These are phyloP conservation scores for Aspergillus campestris DNA, from an alignment of 495 filamentous ascomycete genomes.

Conservation along the genomic window DNA sequence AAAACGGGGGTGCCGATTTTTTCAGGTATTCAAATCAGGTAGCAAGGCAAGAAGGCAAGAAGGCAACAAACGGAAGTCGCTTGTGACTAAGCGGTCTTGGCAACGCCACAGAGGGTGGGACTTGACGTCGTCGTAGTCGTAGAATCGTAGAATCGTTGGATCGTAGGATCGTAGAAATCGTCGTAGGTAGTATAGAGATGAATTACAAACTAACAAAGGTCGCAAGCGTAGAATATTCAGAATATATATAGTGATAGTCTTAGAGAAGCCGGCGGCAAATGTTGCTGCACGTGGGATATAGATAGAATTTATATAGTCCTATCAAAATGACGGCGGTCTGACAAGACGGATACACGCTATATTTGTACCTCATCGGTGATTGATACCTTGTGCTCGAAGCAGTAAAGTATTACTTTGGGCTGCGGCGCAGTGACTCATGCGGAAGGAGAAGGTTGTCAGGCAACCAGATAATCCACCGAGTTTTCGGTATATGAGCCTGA, in stretches of 20 bases:
- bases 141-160: no score
- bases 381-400: slow-evolving; percentile 4
- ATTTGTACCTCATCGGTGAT: slow-evolving; percentile 4
- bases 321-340: no score
- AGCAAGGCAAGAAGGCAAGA: slow-evolving; percentile 10
- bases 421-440: slow-evolving; percentile 9
- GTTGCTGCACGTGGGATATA: no score
- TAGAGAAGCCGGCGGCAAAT: no score
- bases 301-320: no score
- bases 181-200: no score
- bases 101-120: not conserved
- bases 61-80: no score
- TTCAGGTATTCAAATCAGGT: slow-evolving; percentile 26
- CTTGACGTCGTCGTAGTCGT: no score
- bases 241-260: no score
- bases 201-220: no score
- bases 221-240: no score
- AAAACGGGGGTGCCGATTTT: slow-evolving; percentile 21
- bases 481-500: not conserved
- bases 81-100: slow-evolving; percentile 14
- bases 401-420: slow-evolving; percentile 2
- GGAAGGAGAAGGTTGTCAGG: slow-evolving; percentile 4
- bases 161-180: no score
- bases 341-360: not conserved
- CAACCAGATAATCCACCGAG: slow-evolving; percentile 7